These are phyloP conservation scores for Cladosporium sp. DNA, from an alignment of 2,329 filamentous ascomycete species.

Conservation along the genomic window DNA sequence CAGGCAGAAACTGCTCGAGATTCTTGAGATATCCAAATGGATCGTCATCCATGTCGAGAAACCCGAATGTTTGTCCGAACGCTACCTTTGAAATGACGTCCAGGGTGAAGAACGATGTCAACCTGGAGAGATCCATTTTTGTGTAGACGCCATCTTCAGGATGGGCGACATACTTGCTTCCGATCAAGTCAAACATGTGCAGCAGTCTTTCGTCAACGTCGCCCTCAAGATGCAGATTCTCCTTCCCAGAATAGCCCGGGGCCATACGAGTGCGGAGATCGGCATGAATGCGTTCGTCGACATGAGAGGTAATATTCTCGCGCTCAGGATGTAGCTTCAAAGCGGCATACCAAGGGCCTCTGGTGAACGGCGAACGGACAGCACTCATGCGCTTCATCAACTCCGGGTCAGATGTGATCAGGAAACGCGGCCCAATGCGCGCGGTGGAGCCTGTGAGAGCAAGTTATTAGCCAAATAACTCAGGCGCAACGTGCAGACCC, in stretches of 20 bases:
- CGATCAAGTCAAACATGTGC: constrained; percentile 31
- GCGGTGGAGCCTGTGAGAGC: constrained; percentile 32
- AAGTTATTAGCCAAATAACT: constrained; percentile 12
- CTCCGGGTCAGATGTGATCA: constrained; percentile 35
- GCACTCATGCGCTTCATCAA: constrained; percentile 36
- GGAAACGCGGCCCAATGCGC: constrained; percentile 33
- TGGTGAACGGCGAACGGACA: constrained; percentile 32
- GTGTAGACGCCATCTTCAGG: constrained; percentile 27
- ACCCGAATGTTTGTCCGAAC: constrained; percentile 45
- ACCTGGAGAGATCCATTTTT: constrained; percentile 33
- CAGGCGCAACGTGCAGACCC: too few relatives aligned
- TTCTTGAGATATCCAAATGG: constrained; percentile 46
- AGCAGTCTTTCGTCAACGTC: constrained; percentile 34
- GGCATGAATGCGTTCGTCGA: constrained; percentile 35
- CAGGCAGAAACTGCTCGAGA: constrained; percentile 39
- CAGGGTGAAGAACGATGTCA: constrained; percentile 37
- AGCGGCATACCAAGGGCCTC: constrained; percentile 34
- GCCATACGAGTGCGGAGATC: constrained; percentile 35
- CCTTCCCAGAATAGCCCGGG: constrained; percentile 37
- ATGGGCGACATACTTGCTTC: constrained; percentile 31
- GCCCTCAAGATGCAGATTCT: constrained; percentile 34
- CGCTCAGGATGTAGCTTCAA: constrained; percentile 36
- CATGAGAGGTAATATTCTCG: constrained; percentile 37
- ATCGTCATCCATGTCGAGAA: constrained; percentile 45
- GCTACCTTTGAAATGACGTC: constrained; percentile 39